Evolutionary conservation across 2,329 filamentous ascomycete genomes (phyloP), one percentile per base, ranked within the genome.

Genomic region (Ascochyta lentis): DNA sequence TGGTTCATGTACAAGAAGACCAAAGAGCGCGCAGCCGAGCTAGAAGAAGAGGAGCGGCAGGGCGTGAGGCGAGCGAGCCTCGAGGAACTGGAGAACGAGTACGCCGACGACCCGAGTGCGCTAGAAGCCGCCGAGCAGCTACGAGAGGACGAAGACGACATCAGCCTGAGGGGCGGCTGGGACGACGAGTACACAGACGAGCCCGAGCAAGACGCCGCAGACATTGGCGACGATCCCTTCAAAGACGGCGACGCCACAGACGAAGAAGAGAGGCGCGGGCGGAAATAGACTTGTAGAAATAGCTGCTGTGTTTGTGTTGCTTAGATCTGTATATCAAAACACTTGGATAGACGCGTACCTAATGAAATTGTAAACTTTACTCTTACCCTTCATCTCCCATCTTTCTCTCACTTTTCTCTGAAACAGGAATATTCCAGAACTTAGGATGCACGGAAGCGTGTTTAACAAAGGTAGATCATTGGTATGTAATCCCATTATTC

Each of bases 1-100:
- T 89, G 87, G 76, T 82, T 96, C 76, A 96, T 99, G 72, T 99
- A 96, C 79, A 84, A 83, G 66, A 82, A 81, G 58, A 82, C 80
- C 10, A 79, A 78, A 60, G 70, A 77, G 49, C 69, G 80, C 69
- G 84, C 85, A 57, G 66, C 76, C 9, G 70, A 81, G 60, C 69
- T 82, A 9, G 80, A 83, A 54, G 77, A 74, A 3, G 78, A 80
- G 50, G 80, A 81, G 65, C 69, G 72, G 22, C 75, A 76, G 13
- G 72, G 71, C 44, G 64, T 71, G 26, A 54, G 72, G 13, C 48
- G 71, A 31, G 49, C 58, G 47, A 74, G 68, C 23, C 60, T 71
- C 6, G 74, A 77, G 8, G 74, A 66, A 24, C 52, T 77, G n/a
- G 75, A 73, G 22, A 68, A 69, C 12, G 76, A 77, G 41, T 80